These are phyloP conservation scores for Kodamaea derodonti DNA, from an alignment of 1,139 yeast genomes.

Conservation along the genomic window DNA sequence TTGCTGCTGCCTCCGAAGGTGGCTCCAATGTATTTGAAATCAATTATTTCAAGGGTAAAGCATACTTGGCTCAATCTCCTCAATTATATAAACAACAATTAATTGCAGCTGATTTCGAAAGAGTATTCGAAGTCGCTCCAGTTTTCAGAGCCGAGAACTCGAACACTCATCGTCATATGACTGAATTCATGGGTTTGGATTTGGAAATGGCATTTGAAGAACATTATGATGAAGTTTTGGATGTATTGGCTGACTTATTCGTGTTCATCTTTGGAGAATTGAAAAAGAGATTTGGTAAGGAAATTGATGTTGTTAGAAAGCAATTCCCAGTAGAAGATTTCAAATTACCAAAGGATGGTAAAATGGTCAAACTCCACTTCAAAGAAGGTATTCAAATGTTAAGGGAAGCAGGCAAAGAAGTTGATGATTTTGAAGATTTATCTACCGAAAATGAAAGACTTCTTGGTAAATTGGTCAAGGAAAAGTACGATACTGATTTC, in stretches of 20 bases:
- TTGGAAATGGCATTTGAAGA: constrained; percentile 98
- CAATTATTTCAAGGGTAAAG: constrained; percentile 86
- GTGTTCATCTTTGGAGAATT: constrained; percentile 84
- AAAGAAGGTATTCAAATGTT: constrained; percentile 87
- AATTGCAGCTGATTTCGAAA: constrained; percentile 96
- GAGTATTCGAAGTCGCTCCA: constrained; percentile 93
- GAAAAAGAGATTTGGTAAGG: constrained; percentile 72
- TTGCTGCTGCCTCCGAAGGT: constrained; percentile 96
- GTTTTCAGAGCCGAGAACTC: constrained; percentile 99
- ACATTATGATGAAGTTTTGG: constrained; percentile 94
- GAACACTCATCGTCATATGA: constrained; percentile 98
- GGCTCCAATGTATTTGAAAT: constrained; percentile 96
- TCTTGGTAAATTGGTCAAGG: constrained; percentile 87
- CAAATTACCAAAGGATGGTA: constrained; percentile 82
- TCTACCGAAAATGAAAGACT: constrained; percentile 92
- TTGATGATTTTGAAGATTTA: constrained; percentile 84
- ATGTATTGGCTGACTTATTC: constrained; percentile 77
- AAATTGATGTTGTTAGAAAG: constrained; percentile 84
- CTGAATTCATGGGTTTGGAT: constrained; percentile 96
- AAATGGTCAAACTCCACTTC: constrained; percentile 87
- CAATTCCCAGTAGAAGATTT: constrained; percentile 98
- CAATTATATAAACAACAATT: constrained; percentile 97
- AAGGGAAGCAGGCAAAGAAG: constrained; percentile 76
- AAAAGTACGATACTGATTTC: constrained; percentile 94
- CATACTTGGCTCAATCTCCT: constrained; percentile 96